These are phyloP conservation scores for Monotropa hypopitys DNA, from an alignment of 179 eudicot genomes.

Conservation along the genomic window DNA sequence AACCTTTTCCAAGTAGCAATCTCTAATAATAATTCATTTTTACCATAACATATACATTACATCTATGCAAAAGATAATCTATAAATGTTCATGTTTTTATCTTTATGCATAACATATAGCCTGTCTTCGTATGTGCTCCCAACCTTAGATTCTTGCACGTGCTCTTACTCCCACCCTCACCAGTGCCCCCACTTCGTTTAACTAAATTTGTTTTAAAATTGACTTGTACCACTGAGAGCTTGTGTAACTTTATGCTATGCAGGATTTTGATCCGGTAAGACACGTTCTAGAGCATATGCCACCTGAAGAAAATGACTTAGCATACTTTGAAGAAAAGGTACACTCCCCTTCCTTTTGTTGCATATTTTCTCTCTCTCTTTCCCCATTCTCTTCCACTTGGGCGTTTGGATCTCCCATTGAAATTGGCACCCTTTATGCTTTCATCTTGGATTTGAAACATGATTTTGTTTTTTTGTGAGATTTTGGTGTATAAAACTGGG, in stretches of 20 bases:
- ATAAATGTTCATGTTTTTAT: background rate
- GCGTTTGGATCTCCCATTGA: background rate
- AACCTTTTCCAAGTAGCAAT: background rate
- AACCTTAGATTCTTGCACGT: background rate
- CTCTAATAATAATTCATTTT: background rate
- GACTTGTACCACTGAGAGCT: background rate
- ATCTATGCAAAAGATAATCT: background rate
- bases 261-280: constrained; percentile 87
- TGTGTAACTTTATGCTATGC: constrained; percentile 11
- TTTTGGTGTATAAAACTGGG: background rate
- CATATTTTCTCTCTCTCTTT: background rate
- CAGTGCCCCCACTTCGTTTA: background rate
- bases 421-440: background rate
- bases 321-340: constrained; percentile 82
- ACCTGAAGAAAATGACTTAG: constrained; percentile 57
- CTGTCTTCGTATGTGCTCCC: background rate
- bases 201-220: background rate
- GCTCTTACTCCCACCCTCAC: background rate
- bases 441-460: background rate
- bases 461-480: background rate
- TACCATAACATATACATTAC: background rate
- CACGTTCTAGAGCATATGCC: constrained; percentile 58
- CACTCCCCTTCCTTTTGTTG: background rate
- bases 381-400: background rate
- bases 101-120: background rate